Percentiles rank a stretch among this genome's conserved stretches.
These are phyloP conservation scores for Pyrus hybrid DNA, from an alignment of 331 rosid genomes.

Conservation along the genomic window DNA sequence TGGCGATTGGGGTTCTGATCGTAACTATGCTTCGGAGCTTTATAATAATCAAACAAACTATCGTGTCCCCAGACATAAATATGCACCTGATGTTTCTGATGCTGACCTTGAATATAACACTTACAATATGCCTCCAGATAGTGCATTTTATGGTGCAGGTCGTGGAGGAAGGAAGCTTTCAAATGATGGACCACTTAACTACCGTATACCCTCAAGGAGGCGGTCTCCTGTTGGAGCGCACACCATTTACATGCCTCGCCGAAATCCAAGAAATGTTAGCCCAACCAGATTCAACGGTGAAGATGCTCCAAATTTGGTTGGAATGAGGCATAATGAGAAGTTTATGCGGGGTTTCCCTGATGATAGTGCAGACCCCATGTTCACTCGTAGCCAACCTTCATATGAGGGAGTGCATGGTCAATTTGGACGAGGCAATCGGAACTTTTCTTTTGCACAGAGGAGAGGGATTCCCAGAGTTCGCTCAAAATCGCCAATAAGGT, in stretches of 20 bases:
- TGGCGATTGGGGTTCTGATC: constrained; percentile 58
- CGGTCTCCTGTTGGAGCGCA: constrained; percentile 54
- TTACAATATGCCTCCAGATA: constrained; percentile 41
- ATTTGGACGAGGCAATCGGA: constrained; percentile 57
- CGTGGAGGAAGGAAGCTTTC: constrained; percentile 56
- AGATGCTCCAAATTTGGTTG: constrained; percentile 49
- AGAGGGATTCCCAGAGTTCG: constrained; percentile 44
- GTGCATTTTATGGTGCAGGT: constrained; percentile 49
- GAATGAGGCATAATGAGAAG: constrained; percentile 55
- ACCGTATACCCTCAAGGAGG: constrained; percentile 58
- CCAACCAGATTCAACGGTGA: constrained; percentile 52
- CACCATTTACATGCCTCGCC: constrained; percentile 47
- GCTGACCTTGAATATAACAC: constrained; percentile 47
- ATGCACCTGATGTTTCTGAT: constrained; percentile 39
- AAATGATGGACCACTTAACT: constrained; percentile 43
- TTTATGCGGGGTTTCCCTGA: constrained; percentile 47
- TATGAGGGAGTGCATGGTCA: constrained; percentile 50
- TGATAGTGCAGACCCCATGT: constrained; percentile 41
- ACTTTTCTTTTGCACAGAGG: constrained; percentile 56
- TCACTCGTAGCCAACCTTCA: constrained; percentile 43
- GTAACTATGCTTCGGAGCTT: constrained; percentile 48
- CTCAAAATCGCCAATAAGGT: constrained; percentile 67
- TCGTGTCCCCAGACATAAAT: constrained; percentile 57
- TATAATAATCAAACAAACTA: constrained; percentile 55
- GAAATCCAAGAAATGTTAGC: constrained; percentile 53